phyloP scores from a whole-genome alignment of 2,329 filamentous ascomycete species.

The Curvularia eragrostidis region DNA sequence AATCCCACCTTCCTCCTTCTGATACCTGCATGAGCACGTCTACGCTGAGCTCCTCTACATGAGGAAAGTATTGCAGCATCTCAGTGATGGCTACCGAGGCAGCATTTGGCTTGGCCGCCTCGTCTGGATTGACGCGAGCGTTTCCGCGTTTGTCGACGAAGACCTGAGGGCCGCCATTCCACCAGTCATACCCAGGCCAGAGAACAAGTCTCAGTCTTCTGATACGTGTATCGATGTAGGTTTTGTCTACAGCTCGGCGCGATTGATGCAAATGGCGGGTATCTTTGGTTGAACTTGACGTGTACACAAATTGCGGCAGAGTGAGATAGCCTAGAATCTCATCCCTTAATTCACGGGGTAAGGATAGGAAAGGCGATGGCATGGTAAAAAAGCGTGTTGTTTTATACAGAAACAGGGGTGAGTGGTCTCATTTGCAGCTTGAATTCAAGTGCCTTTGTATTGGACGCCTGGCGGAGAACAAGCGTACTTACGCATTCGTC shows the following conservation, averaged over 20 bases:
- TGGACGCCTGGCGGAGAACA: neutral
- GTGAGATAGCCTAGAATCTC: conserved; percentile 31
- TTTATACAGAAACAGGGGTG: neutral
- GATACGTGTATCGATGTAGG: conserved; percentile 39
- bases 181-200: conserved; percentile 40
- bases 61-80: conserved; percentile 33
- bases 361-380: conserved; percentile 18
- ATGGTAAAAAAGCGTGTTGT: neutral
- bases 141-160: conserved; percentile 11
- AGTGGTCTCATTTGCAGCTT: neutral
- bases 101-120: conserved; percentile 22
- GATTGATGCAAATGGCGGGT: conserved; percentile 20
- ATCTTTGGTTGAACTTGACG: conserved; percentile 26
- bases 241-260: conserved; percentile 7
- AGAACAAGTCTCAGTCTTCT: conserved; percentile 36
- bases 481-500: conserved; percentile 10
- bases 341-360: conserved; percentile 42
- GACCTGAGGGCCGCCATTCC: conserved; percentile 23
- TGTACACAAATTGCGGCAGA: conserved; percentile 32
- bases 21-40: conserved; percentile 31
- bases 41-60: conserved; percentile 35
- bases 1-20: conserved; percentile 34
- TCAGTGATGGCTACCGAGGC: conserved; percentile 29
- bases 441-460: neutral
- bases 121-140: conserved; percentile 8